These are phyloP conservation scores for Nakazawaea ambrosiae DNA, from an alignment of 805 yeast genomes.

Conservation along the genomic window DNA sequence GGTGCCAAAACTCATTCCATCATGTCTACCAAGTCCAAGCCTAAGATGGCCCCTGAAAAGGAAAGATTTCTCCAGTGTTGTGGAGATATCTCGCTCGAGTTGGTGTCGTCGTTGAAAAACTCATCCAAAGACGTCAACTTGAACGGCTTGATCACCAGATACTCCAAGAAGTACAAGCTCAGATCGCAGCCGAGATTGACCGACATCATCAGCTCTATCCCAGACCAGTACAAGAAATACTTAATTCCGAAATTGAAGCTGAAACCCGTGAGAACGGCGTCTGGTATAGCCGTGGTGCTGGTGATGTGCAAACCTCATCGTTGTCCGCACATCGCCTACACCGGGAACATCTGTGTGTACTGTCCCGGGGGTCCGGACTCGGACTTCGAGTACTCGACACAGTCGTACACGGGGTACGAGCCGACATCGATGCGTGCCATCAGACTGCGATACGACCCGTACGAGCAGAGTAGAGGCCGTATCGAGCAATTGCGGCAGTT, in stretches of 20 bases:
- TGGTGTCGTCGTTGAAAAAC: conserved; percentile 68
- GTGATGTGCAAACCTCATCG: conserved; percentile 99
- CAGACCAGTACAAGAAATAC: conserved; percentile 91
- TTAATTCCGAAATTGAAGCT: conserved; percentile 91
- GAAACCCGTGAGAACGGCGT: conserved; percentile 97
- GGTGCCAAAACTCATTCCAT: neutral
- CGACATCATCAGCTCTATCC: conserved; percentile 90
- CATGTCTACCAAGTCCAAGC: conserved; percentile 32
- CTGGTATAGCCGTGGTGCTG: conserved; percentile 98
- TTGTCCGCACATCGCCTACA: conserved; percentile 98
- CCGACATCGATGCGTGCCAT: conserved; percentile 99
- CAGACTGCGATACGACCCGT: conserved; percentile 96
- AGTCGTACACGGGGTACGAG: conserved; percentile 96
- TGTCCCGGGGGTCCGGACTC: conserved; percentile 99
- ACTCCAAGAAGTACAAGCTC: conserved; percentile 84
- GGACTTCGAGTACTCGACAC: conserved; percentile 96
- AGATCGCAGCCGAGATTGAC: conserved; percentile 91
- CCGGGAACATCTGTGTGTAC: conserved; percentile 96
- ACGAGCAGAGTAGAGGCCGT: conserved; percentile 97
- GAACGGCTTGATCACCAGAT: conserved; percentile 80
- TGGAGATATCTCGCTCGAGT: conserved; percentile 82
- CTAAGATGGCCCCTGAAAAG: conserved; percentile 79
- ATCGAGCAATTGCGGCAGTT: conserved; percentile 91
- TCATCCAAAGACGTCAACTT: conserved; percentile 73
- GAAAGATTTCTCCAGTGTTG: conserved; percentile 91